Base-by-base conservation (phyloP, 768 basidiomycete species). In the Tricholoma sp. region DNA sequence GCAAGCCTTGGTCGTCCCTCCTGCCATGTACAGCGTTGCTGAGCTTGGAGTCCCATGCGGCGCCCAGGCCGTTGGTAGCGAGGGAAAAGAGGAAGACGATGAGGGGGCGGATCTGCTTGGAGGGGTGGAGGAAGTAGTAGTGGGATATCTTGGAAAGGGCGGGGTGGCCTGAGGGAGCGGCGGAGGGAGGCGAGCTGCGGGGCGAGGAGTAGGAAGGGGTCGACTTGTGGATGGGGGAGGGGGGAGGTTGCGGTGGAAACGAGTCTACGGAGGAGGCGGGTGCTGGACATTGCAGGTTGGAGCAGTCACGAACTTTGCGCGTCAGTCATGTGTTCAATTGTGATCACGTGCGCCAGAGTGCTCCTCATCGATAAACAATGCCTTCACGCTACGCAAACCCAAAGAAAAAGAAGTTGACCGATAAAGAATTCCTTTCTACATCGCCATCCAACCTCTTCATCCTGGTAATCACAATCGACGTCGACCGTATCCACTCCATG, bases 91-190 rank as follows among this genome's bases (percentile, higher is more conserved):
- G 80, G 12, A 98, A 80, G 15, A 97, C 86, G 55, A 98, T 80
- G 54, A 94, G 76, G 0, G 94, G 94, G 86, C n/a, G n/a, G n/a
- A n/a, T n/a, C n/a, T n/a, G n/a, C n/a, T n/a, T n/a, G n/a, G n/a
- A n/a, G n/a, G n/a, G 87, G 60, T 90, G 89, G 36, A 82, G 78
- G 70, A 97, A 97, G 75, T 98, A 97, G 71, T 98, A 96, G 59
- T 91, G 84, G 1, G 94, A 88, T 53, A 95, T 85, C 61, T 91
- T 84, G 57, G 85, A 85, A 52, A 97, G 81, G 0, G 85, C 82
- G 13, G 93, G 88, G 68, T 96, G 88, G 4, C 89, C 88, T 10
- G 90, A 90, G 15, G 88, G 88, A 85, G 3, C 79, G 76, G 53
- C 88, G 85, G 34, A 97, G 75, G 55, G 80, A 75, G 32, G 77